Conservation (phyloP, 345 rosid species). For the Sonneratia alba region DNA sequence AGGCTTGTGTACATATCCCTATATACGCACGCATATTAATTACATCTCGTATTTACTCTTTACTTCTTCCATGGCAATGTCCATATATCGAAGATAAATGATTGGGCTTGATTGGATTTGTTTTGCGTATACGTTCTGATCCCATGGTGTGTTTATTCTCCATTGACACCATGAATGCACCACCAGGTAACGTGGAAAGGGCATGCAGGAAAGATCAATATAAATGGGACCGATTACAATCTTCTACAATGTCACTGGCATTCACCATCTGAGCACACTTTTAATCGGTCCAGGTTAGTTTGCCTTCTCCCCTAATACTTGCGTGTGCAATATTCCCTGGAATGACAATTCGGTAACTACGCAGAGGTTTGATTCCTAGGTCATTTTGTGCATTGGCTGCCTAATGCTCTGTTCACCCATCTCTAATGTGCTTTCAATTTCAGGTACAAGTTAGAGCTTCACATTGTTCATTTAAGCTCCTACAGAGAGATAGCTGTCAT, state of each 20-base stretch:
- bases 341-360: neutral
- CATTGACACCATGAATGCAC: too few species aligned
- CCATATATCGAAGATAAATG: too few species aligned
- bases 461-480: constrained; percentile 41
- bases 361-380: neutral
- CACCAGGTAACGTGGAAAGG: constrained; percentile 54
- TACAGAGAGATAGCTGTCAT: constrained; percentile 30
- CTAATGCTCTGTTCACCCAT: neutral
- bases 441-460: constrained; percentile 53
- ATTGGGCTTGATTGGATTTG: too few species aligned
- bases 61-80: too few species aligned
- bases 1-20: too few species aligned
- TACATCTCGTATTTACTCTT: too few species aligned
- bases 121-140: too few species aligned
- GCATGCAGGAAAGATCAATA: constrained; percentile 44
- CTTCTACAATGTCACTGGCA: constrained; percentile 64
- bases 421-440: neutral
- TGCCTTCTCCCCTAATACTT: neutral
- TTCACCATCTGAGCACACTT: constrained; percentile 54
- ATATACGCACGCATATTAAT: too few species aligned
- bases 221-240: constrained; percentile 36
- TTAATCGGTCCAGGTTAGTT: constrained; percentile 44
- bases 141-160: too few species aligned
- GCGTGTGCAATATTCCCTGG: neutral
- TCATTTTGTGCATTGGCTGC: neutral